Evolutionary conservation across 176 grass and related monocot genomes (phyloP), one percentile per base, ranked within the genome.

Genomic region (Avena sativa): DNA sequence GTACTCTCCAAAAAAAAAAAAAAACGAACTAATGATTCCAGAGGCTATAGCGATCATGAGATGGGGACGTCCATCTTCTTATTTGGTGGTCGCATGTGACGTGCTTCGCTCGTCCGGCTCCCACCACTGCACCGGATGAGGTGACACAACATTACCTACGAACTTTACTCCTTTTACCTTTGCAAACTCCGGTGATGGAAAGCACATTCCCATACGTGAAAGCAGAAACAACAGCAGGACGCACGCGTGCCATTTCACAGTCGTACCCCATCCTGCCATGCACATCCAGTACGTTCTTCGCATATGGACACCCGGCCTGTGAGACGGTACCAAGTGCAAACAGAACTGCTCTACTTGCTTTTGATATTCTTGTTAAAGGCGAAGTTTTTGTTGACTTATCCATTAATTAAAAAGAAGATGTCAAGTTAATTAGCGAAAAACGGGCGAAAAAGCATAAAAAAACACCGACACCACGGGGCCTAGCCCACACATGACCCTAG

Each of bases 21-120:
- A 28, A 28, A 28, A 28, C 28, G 28, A 43, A 13, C 40, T 49
- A 65, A 84, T 84, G 71, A 84, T 76, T 38, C 30, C 47, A 20
- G 12, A 28, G 5, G 63, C 32, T 61, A 38, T 13, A 12, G 46
- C 2, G 67, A 75, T 81, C 57, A 81, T 80, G 67, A 50, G 55
- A 79, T 72, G 63, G 73, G 17, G 84, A 85, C 11, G 57, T 49
- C 3, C 73, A 28, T 79, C 47, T n/a, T 76, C 3, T 40, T 26
- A 61, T 65, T 62, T 71, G n/a, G 46, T 32, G 16, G 16, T 48
- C 30, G 79, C 84, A 83, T 83, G 88, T 64, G 79, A 23, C 79
- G 71, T 63, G 88, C 49, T 65, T 28, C 38, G 30, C 51, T 21
- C 58, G 74, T 26, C 66, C 14, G 7, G 64, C 8, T 86, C 65